Conservation (phyloP, 2,329 filamentous ascomycete species). For the Aspergillus sp. region DNA sequence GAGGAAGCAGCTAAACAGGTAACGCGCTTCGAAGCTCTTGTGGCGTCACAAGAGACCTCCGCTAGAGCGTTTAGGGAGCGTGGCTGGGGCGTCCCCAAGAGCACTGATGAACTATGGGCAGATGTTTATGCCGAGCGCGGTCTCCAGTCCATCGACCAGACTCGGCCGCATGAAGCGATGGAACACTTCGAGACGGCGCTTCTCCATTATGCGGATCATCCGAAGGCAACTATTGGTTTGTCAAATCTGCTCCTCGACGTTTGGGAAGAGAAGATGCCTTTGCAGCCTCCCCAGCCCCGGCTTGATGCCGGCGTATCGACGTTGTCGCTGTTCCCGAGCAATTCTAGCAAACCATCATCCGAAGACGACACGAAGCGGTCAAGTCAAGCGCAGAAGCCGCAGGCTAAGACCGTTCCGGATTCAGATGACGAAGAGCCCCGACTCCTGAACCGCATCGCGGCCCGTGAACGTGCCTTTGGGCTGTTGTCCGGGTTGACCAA, state of each 20-base stretch:
- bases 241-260: constrained; percentile 85
- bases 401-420: background rate
- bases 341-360: background rate
- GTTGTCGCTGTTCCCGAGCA: constrained; percentile 27
- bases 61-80: constrained; percentile 63
- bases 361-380: constrained; percentile 6
- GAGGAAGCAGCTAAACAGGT: constrained; percentile 79
- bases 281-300: constrained; percentile 34
- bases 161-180: constrained; percentile 67
- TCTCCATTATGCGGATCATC: constrained; percentile 76
- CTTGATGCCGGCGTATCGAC: constrained; percentile 30
- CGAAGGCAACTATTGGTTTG: constrained; percentile 75
- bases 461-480: constrained; percentile 83
- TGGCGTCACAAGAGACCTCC: constrained; percentile 63
- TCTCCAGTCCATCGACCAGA: constrained; percentile 64
- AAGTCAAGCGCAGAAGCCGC: background rate
- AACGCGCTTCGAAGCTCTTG: constrained; percentile 67
- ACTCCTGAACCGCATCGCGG: constrained; percentile 78
- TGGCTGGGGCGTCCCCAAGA: constrained; percentile 78
- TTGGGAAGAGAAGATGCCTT: constrained; percentile 59
- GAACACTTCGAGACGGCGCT: constrained; percentile 80
- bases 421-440: constrained; percentile 58
- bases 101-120: constrained; percentile 79
- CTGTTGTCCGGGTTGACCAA: constrained; percentile 82
- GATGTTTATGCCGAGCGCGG: constrained; percentile 81